phyloP scores from a whole-genome alignment of 2,329 filamentous ascomycete genomes.

The Biscogniauxia sp. region DNA sequence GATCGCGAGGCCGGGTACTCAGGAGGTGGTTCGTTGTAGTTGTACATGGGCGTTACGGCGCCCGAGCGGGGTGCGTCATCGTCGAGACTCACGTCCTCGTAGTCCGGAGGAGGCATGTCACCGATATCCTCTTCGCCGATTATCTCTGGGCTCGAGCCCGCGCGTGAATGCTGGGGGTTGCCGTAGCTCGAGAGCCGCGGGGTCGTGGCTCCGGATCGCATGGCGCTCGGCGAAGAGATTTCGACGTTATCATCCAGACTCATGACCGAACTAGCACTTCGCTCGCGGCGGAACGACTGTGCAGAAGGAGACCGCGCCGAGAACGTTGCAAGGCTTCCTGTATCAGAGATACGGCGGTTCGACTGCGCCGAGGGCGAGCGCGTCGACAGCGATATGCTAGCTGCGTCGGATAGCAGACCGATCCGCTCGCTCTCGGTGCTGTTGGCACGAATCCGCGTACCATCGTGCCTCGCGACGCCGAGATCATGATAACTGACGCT shows the following conservation, averaged over 20 bases:
- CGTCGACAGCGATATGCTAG: conserved; percentile 50
- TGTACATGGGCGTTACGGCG: conserved; percentile 36
- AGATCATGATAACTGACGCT: conserved; percentile 75
- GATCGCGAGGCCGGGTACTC: conserved; percentile 44
- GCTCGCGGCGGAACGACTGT: conserved; percentile 42
- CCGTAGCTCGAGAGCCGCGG: conserved; percentile 31
- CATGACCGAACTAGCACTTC: conserved; percentile 54
- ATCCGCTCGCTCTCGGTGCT: conserved; percentile 71
- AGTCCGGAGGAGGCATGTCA: conserved; percentile 52
- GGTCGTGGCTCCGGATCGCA: conserved; percentile 43
- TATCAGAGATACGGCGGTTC: conserved; percentile 12
- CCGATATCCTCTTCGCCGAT: conserved; percentile 50
- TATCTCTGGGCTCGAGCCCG: conserved; percentile 53
- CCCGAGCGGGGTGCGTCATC: conserved; percentile 35
- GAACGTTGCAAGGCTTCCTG: conserved; percentile 17
- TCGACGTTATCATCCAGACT: conserved; percentile 49
- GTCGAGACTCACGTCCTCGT: conserved; percentile 48
- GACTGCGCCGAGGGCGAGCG: conserved; percentile 27
- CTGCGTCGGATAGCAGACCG: conserved; percentile 69
- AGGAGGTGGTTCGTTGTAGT: conserved; percentile 48
- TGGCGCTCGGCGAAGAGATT: conserved; percentile 39
- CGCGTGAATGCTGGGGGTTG: conserved; percentile 30
- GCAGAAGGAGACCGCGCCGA: conserved; percentile 34
- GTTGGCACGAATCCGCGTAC: conserved; percentile 70
- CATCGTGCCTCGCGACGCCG: conserved; percentile 74